phyloP scores from a whole-genome alignment of 257 asterid species.

The Cynanchum wilfordii region DNA sequence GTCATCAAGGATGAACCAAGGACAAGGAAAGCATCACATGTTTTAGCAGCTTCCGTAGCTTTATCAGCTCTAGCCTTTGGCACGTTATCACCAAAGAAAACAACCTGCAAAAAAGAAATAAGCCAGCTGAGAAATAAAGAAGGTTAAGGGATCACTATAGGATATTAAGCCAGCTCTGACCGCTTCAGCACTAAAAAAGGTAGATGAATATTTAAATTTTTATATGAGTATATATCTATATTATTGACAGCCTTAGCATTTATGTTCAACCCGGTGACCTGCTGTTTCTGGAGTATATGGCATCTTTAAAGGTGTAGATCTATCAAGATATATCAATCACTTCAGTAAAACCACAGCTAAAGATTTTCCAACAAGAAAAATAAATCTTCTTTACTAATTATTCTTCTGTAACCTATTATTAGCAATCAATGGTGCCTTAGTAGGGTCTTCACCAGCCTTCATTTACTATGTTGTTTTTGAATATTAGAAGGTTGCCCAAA shows the following conservation, averaged over 20 bases:
- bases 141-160: background rate
- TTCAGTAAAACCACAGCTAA: background rate
- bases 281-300: background rate
- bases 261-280: background rate
- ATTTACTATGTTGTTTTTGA: background rate
- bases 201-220: background rate
- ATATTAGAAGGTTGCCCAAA: background rate
- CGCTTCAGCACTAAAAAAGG: background rate
- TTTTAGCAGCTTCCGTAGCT: conserved; percentile 84
- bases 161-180: background rate
- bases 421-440: background rate
- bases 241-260: background rate
- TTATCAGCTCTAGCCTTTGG: conserved; percentile 84
- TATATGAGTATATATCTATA: background rate
- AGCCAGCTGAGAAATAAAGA: background rate
- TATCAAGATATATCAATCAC: background rate
- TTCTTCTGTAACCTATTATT: conserved; percentile 3
- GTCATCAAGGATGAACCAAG: conserved; percentile 98
- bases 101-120: conserved; percentile 54
- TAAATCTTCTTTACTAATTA: background rate
- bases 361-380: background rate
- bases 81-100: conserved; percentile 92
- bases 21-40: conserved; percentile 88
- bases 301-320: background rate
- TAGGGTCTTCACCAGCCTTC: background rate